Conservation (phyloP, 805 yeast species). For the Nakazawaea ambrosiae region DNA sequence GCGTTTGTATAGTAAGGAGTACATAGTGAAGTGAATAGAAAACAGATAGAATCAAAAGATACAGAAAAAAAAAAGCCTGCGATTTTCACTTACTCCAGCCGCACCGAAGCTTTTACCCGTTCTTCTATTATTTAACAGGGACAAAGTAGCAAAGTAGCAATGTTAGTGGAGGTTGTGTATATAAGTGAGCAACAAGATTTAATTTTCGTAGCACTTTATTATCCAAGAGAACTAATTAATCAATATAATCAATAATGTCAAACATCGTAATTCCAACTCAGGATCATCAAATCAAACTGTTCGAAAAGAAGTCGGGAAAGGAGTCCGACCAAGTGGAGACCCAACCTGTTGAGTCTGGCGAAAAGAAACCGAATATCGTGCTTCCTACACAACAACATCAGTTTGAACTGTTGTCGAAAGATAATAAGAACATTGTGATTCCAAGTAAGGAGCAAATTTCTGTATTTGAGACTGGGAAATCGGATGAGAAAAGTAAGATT, state of each 20-base stretch:
- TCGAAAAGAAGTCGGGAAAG: not conserved
- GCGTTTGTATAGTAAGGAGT: too few species aligned
- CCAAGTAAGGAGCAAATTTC: conserved; percentile 3
- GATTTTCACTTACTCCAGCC: not conserved
- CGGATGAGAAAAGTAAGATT: not conserved
- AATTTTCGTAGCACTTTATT: too few species aligned
- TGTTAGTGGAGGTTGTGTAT: too few species aligned
- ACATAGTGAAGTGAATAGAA: not conserved
- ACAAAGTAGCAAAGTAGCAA: too few species aligned
- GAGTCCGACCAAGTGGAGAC: not conserved
- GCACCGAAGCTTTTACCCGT: too few species aligned
- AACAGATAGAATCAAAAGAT: too few species aligned
- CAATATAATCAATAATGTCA: too few species aligned
- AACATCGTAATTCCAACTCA: conserved; percentile 10
- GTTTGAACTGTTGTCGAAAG: conserved; percentile 4
- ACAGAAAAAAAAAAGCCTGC: too few species aligned
- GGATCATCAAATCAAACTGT: conserved; percentile 9
- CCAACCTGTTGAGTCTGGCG: not conserved
- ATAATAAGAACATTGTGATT: not conserved
- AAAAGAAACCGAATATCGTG: not conserved
- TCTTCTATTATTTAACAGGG: too few species aligned
- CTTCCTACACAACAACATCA: conserved; percentile 8
- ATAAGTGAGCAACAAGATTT: too few species aligned
- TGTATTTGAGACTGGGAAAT: conserved; percentile 1
- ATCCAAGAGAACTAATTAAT: too few species aligned